Conservation (phyloP, 257 asterid genomes). For the Jacaranda mimosifolia region DNA sequence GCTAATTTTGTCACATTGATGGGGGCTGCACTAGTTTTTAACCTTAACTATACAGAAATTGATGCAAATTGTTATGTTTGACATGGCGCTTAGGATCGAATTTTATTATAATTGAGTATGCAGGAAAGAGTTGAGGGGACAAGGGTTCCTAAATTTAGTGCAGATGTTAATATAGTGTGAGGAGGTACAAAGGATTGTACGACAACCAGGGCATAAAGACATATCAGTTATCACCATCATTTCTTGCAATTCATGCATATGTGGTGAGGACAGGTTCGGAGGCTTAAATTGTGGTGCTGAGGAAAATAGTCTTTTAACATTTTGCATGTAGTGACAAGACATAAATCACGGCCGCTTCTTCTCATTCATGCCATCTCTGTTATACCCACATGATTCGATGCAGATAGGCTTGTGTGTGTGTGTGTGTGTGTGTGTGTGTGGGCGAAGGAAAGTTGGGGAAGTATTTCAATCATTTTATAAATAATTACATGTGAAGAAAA, state of each 20-base stretch:
- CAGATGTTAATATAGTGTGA: conserved; percentile 38
- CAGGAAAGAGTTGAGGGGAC: conserved; percentile 29
- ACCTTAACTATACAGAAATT: too few relatives aligned
- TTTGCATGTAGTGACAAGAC: too few relatives aligned
- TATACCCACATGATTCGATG: not conserved
- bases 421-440: too few relatives aligned
- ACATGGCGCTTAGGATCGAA: not conserved
- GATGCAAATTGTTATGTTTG: too few relatives aligned
- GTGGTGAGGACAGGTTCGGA: conserved; percentile 32
- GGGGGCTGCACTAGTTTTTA: too few relatives aligned
- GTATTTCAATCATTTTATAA: too few relatives aligned
- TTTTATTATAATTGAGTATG: not conserved
- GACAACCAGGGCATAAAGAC: not conserved
- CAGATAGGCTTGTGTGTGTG: too few relatives aligned
- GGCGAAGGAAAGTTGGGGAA: not conserved
- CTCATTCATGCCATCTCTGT: conserved; percentile 11
- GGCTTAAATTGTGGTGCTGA: conserved; percentile 34
- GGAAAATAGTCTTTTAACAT: not conserved
- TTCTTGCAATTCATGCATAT: conserved; percentile 37
- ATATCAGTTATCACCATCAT: not conserved
- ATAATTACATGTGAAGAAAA: too few relatives aligned
- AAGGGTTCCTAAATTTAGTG: conserved; percentile 38
- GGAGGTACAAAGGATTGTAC: not conserved
- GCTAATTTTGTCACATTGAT: too few relatives aligned
- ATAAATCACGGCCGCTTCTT: not conserved